phyloP scores from a whole-genome alignment of 1,139 yeast genomes.

The Magnusiomyces tetraspermus region DNA sequence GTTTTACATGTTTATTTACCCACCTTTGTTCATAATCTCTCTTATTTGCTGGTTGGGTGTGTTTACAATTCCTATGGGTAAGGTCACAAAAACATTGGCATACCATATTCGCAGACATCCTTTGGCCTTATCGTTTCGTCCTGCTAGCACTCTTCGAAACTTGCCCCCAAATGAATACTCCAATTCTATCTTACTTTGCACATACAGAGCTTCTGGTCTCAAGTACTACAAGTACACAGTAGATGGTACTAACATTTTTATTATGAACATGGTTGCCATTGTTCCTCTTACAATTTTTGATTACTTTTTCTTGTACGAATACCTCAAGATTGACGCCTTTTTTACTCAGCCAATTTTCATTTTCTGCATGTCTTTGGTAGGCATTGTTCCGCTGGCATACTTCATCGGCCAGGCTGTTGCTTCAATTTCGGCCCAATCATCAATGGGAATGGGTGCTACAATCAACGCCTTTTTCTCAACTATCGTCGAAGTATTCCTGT shows the following conservation, averaged over 20 bases:
- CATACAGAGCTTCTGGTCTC: slow-evolving; percentile 83
- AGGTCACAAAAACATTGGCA: slow-evolving; percentile 54
- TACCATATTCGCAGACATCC: slow-evolving; percentile 87
- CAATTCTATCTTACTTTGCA: slow-evolving; percentile 53
- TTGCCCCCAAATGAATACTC: slow-evolving; percentile 16
- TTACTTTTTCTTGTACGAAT: slow-evolving; percentile 53
- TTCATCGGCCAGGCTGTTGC: slow-evolving; percentile 99
- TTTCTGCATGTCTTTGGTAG: slow-evolving; percentile 66
- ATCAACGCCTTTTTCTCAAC: slow-evolving; percentile 97
- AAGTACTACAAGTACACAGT: slow-evolving; percentile 93
- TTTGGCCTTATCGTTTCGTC: slow-evolving; percentile 63
- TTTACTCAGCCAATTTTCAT: slow-evolving; percentile 52
- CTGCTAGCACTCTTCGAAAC: slow-evolving; percentile 39
- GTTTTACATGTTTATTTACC: slow-evolving; percentile 63
- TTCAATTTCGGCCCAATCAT: slow-evolving; percentile 93
- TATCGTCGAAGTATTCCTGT: slow-evolving; percentile 82
- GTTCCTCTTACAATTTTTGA: slow-evolving; percentile 80
- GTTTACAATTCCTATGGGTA: slow-evolving; percentile 90
- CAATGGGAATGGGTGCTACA: slow-evolving; percentile 99
- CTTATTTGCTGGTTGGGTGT: slow-evolving; percentile 71
- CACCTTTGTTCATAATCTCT: slow-evolving; percentile 50
- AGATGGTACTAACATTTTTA: slow-evolving; percentile 90
- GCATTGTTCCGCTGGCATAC: slow-evolving; percentile 89
- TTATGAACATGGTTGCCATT: slow-evolving; percentile 70
- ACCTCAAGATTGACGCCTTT: slow-evolving; percentile 40